phyloP scores from a whole-genome alignment of 495 filamentous ascomycete species.

The Corynascus novoguineensis region DNA sequence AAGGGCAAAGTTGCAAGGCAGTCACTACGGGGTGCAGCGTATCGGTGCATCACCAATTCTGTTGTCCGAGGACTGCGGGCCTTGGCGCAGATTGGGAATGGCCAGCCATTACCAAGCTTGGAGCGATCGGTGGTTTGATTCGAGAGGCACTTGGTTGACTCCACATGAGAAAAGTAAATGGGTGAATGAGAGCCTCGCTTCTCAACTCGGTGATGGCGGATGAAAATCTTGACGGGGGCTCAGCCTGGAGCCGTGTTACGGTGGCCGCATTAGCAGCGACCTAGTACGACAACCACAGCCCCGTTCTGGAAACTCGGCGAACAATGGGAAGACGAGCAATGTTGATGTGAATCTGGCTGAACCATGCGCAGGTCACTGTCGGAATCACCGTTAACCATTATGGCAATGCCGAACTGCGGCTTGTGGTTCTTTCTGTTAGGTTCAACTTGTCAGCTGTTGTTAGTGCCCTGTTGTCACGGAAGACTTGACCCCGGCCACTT shows the following conservation, averaged over 20 bases:
- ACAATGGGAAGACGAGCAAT: background rate
- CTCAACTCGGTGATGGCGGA: background rate
- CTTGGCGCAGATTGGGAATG: background rate
- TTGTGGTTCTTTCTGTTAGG: too few relatives aligned
- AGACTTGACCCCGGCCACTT: too few relatives aligned
- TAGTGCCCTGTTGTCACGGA: too few relatives aligned
- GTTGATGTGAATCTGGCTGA: background rate
- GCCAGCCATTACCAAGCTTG: background rate
- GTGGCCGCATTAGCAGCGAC: slow-evolving; percentile 10
- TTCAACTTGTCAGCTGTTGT: background rate
- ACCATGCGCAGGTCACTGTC: background rate
- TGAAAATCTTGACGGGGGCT: background rate
- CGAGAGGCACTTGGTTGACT: too few relatives aligned
- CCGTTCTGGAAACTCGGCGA: slow-evolving; percentile 3
- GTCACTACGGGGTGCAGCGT: too few relatives aligned
- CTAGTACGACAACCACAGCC: slow-evolving; percentile 10
- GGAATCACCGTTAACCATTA: background rate
- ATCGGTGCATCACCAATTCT: background rate
- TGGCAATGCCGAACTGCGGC: background rate
- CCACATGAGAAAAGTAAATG: background rate
- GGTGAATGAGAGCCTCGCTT: background rate
- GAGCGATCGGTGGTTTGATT: background rate
- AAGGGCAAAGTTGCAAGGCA: background rate
- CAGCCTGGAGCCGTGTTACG: slow-evolving; percentile 15
- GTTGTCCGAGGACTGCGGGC: background rate